Percentiles rank a stretch among this genome's conserved stretches.
These are phyloP conservation scores for Fusarium chlamydosporum DNA, from an alignment of 2,329 filamentous ascomycete species.

Conservation along the genomic window DNA sequence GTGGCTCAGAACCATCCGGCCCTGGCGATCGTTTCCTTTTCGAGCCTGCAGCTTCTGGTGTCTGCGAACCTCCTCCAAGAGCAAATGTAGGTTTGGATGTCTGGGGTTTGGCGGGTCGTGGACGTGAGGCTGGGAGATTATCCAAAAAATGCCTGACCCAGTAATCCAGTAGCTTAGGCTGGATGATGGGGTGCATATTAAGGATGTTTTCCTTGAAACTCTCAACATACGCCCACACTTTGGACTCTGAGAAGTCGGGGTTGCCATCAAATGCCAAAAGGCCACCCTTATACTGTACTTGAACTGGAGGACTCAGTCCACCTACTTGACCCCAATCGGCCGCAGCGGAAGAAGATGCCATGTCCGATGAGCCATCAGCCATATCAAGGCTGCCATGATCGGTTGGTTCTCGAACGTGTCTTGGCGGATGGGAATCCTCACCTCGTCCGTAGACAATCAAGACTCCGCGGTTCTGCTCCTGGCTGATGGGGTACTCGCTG, in stretches of 20 bases:
- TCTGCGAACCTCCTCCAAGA: slow-evolving; percentile 48
- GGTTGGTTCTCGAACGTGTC: slow-evolving; percentile 60
- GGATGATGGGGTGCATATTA: slow-evolving; percentile 75
- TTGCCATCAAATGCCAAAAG: slow-evolving; percentile 62
- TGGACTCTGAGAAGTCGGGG: slow-evolving; percentile 67
- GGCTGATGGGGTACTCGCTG: slow-evolving; percentile 80
- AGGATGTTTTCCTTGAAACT: slow-evolving; percentile 73
- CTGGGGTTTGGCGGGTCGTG: slow-evolving; percentile 51
- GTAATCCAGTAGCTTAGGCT: slow-evolving; percentile 65
- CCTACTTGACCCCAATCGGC: slow-evolving; percentile 73
- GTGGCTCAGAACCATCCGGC: slow-evolving; percentile 54
- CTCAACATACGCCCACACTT: slow-evolving; percentile 67
- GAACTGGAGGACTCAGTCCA: slow-evolving; percentile 61
- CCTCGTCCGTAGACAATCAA: slow-evolving; percentile 84
- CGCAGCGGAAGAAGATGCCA: slow-evolving; percentile 67
- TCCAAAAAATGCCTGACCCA: slow-evolving; percentile 69
- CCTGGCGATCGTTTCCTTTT: slow-evolving; percentile 72
- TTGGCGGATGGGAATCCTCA: slow-evolving; percentile 75
- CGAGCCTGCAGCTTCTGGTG: slow-evolving; percentile 52
- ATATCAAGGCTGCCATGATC: slow-evolving; percentile 59
- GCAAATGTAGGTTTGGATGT: slow-evolving; percentile 54
- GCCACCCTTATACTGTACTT: slow-evolving; percentile 57
- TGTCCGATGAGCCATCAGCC: slow-evolving; percentile 65
- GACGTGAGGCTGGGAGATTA: slow-evolving; percentile 57
- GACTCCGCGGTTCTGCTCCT: slow-evolving; percentile 80